Base-by-base conservation (phyloP, 257 asterid genomes). In the Solanum okadae region DNA sequence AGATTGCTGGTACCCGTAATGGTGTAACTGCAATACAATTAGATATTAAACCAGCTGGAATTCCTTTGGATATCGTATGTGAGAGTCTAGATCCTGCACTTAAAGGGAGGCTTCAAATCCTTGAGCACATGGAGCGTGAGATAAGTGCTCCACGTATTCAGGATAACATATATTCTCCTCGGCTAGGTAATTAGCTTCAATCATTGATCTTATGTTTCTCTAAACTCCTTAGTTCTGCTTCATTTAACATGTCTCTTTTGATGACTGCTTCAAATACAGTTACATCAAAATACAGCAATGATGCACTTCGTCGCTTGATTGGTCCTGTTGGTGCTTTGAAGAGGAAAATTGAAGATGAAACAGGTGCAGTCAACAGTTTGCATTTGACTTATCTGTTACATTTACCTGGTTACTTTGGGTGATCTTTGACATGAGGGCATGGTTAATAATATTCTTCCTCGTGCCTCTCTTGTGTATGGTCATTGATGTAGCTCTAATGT, bases 11-110 rank as follows among this genome's bases (percentile, higher is more conserved):
- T 88, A 97, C 99, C 65, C 95, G 96, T 83, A 93, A 92, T 89
- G 99, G 99, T 88, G 73, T 97, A 85, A 97, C 99, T 13, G 94
- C 99, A 49, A 97, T 97, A 88, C 99, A 97, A 93, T 91, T 97
- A 93, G 99, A 96, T 89, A 97, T 97, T 90, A 97, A 97, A 87
- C 99, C 98, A 88, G 98, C 99, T 46, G 99, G 99, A 83, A 96
- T 97, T 81, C 99, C 99, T 34, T 90, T 97, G 87, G 99, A 96
- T 90, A 92, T 97, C 73, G 89, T 96, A 89, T 97, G 99, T 25
- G 95, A 94, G 92, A 83, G 94, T 89, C 93, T 97, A 87, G 96
- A 95, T 89, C 94, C 94, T 68, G 99, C 99, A 34, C 93, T 67
- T 86, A 93, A 89, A 90, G 99, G 98, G 42, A 93, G 99, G 81